Evolutionary conservation across 768 basidiomycete species (phyloP), one percentile per base, ranked within the genome.

Genomic region (Cubamyces lactineus): DNA sequence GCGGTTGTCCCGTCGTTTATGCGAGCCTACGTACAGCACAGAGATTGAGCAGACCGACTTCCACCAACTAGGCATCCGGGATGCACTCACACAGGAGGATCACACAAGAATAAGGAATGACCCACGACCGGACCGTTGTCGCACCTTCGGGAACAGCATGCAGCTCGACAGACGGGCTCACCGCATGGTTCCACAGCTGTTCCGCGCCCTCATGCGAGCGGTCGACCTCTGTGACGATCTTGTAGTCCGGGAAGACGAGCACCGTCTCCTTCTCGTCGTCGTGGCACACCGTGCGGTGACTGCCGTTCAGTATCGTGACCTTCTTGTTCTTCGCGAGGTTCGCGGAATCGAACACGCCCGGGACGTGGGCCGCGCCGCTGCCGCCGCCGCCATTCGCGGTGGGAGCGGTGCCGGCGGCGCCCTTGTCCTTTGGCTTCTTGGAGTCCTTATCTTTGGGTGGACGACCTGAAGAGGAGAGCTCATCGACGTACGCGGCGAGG

Each of bases 211-310:
- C 78, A 15, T 72, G 59, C 0, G 87, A 82, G 38, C 85, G 79
- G 23, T 84, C 83, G 15, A 98, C 86, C 53, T 88, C 87, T 2
- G 85, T 81, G 28, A 96, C 82, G 48, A 94, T 80, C 66, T 87
- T 94, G 79, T 88, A 98, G 75, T 99, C 96, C 6, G 96, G 96
- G 68, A 99, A 86, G 1, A 98, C 84, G 45, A 99, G 80, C 17
- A 96, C 91, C 0, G 91, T 90, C 66, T 96, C 89, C 53, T 80
- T 77, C 51, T 84, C 79, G 39, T 81, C 72, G 58, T 86, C 80
- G 54, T 86, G 82, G n/a, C 84, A 86, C 52, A 94, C 75, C 7
- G 90, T 86, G 59, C 79, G 79, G 69, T 94, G 89, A 69, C 89
- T 94, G 24, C 92, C 93, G 69, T 96, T 96, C 47, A 94, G 79